A percentile compares a stretch with the other conserved stretches of the same genome.
Evolutionary conservation across 202 grass and related monocot species (phyloP).

Genomic region (Schoenoplectus triqueter): DNA sequence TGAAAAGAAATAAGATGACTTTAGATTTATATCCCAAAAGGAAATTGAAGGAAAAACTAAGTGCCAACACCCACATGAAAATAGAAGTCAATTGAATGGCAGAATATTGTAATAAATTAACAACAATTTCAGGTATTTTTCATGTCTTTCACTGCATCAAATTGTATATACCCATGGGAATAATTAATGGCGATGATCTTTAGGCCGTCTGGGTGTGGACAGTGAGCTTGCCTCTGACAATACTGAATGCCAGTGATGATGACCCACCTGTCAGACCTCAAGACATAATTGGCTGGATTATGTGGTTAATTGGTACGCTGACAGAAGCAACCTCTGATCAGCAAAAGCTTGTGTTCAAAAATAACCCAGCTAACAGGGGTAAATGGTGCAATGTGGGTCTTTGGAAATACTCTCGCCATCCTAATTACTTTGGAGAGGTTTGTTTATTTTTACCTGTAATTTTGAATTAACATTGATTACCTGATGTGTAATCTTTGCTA

Average conservation of each 20-base stretch:
- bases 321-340: slow-evolving; percentile 81
- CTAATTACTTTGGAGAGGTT: slow-evolving; percentile 99
- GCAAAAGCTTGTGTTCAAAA: slow-evolving; percentile 92
- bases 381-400: slow-evolving; percentile 83
- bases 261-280: slow-evolving; percentile 69
- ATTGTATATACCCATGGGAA: not conserved
- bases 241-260: slow-evolving; percentile 77
- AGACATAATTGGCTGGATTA: slow-evolving; percentile 97
- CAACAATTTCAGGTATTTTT: not conserved
- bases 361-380: slow-evolving; percentile 67
- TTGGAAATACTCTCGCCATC: slow-evolving; percentile 94
- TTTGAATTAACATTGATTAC: not conserved
- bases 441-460: slow-evolving; percentile 37
- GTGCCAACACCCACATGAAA: not conserved
- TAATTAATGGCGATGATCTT: slow-evolving; percentile 31
- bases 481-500: not conserved
- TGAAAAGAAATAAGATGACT: not conserved
- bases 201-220: slow-evolving; percentile 96
- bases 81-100: not conserved
- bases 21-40: not conserved
- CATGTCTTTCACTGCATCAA: not conserved
- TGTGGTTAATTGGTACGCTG: slow-evolving; percentile 66
- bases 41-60: not conserved
- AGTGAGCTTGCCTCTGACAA: slow-evolving; percentile 86
- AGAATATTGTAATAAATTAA: not conserved